Evolutionary conservation across 306 rosid genomes (phyloP).

Genomic region (Castanospermum australe): DNA sequence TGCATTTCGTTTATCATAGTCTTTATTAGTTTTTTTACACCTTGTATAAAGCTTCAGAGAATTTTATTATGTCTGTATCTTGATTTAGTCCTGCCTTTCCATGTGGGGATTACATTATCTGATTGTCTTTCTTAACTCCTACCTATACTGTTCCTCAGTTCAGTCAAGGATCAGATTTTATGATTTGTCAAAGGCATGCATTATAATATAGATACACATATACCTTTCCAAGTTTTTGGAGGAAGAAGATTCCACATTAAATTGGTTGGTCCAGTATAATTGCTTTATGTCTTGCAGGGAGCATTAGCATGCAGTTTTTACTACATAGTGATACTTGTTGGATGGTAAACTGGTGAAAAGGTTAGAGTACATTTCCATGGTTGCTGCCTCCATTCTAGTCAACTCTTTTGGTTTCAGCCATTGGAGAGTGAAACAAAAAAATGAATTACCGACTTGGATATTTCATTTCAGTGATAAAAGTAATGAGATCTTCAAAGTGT

Average conservation of each 20-base stretch:
- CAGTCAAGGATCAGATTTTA: background rate
- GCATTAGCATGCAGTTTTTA: background rate
- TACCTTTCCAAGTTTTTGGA: background rate
- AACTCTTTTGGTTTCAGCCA: background rate
- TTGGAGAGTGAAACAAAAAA: background rate
- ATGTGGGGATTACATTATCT: background rate
- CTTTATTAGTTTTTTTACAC: background rate
- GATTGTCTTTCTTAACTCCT: too few species aligned
- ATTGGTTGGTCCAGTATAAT: background rate
- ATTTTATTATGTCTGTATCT: background rate
- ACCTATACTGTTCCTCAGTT: background rate
- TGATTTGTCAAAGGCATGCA: background rate
- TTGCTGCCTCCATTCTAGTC: slow-evolving; percentile 10
- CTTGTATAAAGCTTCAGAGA: background rate
- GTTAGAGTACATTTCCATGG: background rate
- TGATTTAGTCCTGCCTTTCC: background rate
- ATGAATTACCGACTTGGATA: background rate
- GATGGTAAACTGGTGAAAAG: background rate
- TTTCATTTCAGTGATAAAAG: background rate
- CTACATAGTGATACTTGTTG: background rate
- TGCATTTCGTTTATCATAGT: background rate
- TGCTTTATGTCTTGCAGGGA: background rate
- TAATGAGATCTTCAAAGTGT: background rate
- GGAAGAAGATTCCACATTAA: background rate
- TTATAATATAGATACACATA: background rate